phyloP scores from a whole-genome alignment of 345 rosid species.

The Eucalyptus sp. region DNA sequence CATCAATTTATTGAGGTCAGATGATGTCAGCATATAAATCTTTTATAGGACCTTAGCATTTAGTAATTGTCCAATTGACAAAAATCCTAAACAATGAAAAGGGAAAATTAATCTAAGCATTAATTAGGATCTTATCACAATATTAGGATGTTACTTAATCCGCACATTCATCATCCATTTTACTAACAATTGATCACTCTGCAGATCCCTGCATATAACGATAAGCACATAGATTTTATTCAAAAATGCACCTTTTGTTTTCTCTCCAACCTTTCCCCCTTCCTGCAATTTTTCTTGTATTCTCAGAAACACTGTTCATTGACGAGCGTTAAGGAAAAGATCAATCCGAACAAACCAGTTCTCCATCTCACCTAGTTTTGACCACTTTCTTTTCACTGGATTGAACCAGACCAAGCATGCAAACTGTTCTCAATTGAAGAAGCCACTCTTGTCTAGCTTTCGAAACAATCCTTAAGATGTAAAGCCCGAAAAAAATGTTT shows the following conservation, averaged over 20 bases:
- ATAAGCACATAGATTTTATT: neutral
- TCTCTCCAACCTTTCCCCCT: neutral
- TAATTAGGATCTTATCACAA: neutral
- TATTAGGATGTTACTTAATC: neutral
- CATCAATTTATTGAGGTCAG: neutral
- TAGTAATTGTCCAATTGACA: neutral
- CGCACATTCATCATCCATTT: neutral
- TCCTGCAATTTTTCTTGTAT: neutral
- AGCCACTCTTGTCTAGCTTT: neutral
- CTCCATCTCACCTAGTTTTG: neutral
- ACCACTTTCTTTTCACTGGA: neutral
- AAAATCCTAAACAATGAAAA: neutral
- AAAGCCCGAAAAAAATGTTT: neutral
- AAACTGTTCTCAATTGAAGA: neutral
- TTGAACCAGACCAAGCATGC: neutral
- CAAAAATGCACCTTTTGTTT: neutral
- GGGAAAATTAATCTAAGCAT: neutral
- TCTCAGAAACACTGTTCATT: neutral
- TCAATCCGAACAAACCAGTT: neutral
- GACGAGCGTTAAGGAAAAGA: neutral
- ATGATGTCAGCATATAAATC: neutral
- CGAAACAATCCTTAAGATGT: neutral
- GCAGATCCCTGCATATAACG: neutral
- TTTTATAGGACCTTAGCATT: neutral
- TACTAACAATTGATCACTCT: neutral